A percentile compares a stretch with the other conserved stretches of the same genome.
Evolutionary conservation across 2,329 filamentous ascomycete genomes (phyloP).

Genomic region (Allantophomopsis cytisporea): DNA sequence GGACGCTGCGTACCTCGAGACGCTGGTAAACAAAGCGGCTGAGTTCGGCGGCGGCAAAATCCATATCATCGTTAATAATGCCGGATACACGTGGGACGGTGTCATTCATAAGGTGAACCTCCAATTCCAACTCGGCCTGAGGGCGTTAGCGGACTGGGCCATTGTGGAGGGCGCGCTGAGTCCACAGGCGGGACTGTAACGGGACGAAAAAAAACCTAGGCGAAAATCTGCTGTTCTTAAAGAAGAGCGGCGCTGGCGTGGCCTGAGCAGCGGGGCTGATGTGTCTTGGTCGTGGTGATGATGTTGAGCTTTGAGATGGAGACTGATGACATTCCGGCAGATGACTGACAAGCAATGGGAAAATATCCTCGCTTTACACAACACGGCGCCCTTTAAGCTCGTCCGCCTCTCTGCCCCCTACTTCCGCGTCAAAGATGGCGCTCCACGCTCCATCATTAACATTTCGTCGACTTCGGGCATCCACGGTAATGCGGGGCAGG

Average conservation of each 20-base stretch:
- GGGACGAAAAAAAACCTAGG: no score
- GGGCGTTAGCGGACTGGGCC: constrained; percentile 3
- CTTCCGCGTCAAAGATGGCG: constrained; percentile 77
- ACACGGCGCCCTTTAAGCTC: constrained; percentile 75
- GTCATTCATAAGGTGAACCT: constrained; percentile 64
- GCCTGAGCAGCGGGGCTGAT: no score
- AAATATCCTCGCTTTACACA: constrained; percentile 72
- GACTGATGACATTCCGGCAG: constrained; percentile 15
- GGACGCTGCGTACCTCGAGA: constrained; percentile 53
- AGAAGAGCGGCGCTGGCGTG: constrained; percentile 6
- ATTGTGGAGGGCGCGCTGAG: no score
- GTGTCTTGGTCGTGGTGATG: no score
- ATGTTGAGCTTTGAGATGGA: no score
- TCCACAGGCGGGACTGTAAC: no score
- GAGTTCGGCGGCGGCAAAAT: constrained; percentile 80
- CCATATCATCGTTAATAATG: constrained; percentile 85
- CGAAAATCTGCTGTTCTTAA: not conserved
- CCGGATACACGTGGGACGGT: constrained; percentile 85
- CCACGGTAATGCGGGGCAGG: constrained; percentile 82
- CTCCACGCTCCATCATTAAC: constrained; percentile 68
- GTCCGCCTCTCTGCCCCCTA: constrained; percentile 69
- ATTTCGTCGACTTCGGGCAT: constrained; percentile 72
- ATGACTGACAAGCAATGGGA: constrained; percentile 89
- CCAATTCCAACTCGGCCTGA: constrained; percentile 5
- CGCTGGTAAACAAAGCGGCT: constrained; percentile 61